Base-by-base conservation (phyloP, 805 yeast species). In the Candida ponderosae region DNA sequence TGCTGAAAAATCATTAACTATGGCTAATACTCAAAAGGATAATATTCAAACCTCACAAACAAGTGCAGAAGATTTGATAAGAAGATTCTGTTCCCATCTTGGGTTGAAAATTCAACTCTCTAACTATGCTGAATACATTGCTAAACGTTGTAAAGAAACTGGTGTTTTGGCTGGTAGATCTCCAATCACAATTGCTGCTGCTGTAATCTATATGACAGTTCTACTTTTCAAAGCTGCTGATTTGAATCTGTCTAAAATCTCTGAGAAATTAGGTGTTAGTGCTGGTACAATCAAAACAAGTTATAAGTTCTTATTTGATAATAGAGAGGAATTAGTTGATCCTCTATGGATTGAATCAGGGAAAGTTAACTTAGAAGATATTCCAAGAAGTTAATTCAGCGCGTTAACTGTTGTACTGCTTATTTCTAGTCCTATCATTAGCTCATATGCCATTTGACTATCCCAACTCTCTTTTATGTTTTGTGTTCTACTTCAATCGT, bases 131-230 rank as follows among this genome's bases (percentile, higher is more conserved):
- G 97, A 90, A 60, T 75, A 81, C 51, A 87, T 93, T 48, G 96
- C 97, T 3, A 78, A 87, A 55, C 73, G 81, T 46, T 87, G 95
- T 53, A 84, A 86, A 54, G 95, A 85, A 44, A 81, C 82, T 43
- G 96, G 97, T 39, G 94, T 90, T 29, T 70, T 93, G 53, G 97
- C 95, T 15, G 97, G 98, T 51, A 75, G 96, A 48, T 85, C 96
- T 4, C 98, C 98, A 21, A 89, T 89, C 38, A 90, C 98, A 28
- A 87, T 93, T 54, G 97, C 97, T 0, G 97, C 97, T 7, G 94
- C 97, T 1, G 95, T 93, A 5, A 90, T 93, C 34, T 93, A 90
- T 62, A 81, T 93, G 84, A 85, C 96, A 6, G 83, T 90, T 4
- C 66, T 85, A n/a, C 64, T 93, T n/a, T 89, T 89, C 57, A 83